A percentile compares a stretch with the other conserved stretches of the same genome.
These are phyloP conservation scores for Platanthera zijinensis DNA, from an alignment of 106 monocot genomes.

Conservation along the genomic window DNA sequence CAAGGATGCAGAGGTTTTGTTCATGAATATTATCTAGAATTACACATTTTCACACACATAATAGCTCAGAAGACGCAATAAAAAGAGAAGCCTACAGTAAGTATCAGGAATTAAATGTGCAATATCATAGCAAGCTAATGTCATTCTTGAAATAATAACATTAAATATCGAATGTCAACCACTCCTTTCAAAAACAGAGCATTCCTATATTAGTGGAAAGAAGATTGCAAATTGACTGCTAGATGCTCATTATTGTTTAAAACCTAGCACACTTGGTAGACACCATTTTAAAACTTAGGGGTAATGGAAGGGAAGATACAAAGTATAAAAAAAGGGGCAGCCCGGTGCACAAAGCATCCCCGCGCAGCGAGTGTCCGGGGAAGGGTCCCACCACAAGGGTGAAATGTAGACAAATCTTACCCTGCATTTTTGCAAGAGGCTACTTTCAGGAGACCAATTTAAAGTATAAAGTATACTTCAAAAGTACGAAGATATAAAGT, in stretches of 20 bases:
- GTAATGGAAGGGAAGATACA: not conserved
- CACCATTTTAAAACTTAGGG: not conserved
- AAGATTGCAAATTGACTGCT: not conserved
- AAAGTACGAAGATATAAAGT: not conserved
- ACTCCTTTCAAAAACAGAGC: not conserved
- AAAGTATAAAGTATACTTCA: too few relatives aligned
- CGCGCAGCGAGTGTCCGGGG: too few relatives aligned
- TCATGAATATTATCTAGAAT: not conserved
- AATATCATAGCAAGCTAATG: not conserved
- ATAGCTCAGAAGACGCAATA: not conserved
- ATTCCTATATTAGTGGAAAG: constrained; percentile 1
- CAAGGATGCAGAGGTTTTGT: not conserved
- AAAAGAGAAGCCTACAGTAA: not conserved
- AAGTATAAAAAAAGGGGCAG: too few relatives aligned
- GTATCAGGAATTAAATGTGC: not conserved
- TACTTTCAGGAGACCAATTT: too few relatives aligned
- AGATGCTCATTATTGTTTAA: not conserved
- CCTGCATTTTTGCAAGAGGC: too few relatives aligned
- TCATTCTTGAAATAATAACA: not conserved
- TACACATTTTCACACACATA: not conserved
- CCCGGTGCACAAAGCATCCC: too few relatives aligned
- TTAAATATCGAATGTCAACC: not conserved
- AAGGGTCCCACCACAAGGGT: too few relatives aligned
- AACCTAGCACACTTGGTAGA: not conserved
- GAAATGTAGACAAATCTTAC: too few relatives aligned